phyloP scores from a whole-genome alignment of 83 land plant species.

The Diphasiastrum complanatum region DNA sequence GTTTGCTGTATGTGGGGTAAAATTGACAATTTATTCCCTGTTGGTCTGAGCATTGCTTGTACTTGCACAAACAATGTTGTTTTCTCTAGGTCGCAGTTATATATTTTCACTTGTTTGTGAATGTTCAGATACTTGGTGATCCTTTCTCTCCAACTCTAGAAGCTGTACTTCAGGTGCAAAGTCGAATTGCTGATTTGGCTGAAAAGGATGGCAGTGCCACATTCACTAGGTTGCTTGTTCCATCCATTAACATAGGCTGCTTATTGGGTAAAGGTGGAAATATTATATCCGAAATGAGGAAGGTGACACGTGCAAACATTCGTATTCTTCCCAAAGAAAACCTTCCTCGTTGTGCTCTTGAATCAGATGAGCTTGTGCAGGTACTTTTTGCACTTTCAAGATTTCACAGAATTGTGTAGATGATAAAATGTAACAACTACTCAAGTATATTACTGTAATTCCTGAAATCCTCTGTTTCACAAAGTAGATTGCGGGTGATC shows the following conservation, averaged over 20 bases:
- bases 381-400: conserved; percentile 18
- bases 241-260: conserved; percentile 49
- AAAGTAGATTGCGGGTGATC: background rate
- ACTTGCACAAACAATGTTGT: conserved; percentile 5
- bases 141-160: conserved; percentile 42
- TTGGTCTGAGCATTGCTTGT: background rate
- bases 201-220: conserved; percentile 26
- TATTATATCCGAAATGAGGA: conserved; percentile 45
- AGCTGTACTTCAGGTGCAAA: conserved; percentile 32
- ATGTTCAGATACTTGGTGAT: conserved; percentile 33
- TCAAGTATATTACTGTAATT: background rate
- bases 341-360: conserved; percentile 52
- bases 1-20: too few relatives aligned
- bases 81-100: conserved; percentile 34
- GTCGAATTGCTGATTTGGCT: conserved; percentile 21
- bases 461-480: background rate
- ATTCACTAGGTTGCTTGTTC: conserved; percentile 49
- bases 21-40: too few relatives aligned
- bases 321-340: conserved; percentile 45
- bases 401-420: background rate
- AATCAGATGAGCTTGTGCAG: conserved; percentile 58
- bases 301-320: conserved; percentile 53
- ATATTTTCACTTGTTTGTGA: too few relatives aligned
- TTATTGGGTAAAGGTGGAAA: conserved; percentile 53
- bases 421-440: background rate